phyloP scores from a whole-genome alignment of 2,329 filamentous ascomycete genomes.

The Raffaelea deltoideospora region DNA sequence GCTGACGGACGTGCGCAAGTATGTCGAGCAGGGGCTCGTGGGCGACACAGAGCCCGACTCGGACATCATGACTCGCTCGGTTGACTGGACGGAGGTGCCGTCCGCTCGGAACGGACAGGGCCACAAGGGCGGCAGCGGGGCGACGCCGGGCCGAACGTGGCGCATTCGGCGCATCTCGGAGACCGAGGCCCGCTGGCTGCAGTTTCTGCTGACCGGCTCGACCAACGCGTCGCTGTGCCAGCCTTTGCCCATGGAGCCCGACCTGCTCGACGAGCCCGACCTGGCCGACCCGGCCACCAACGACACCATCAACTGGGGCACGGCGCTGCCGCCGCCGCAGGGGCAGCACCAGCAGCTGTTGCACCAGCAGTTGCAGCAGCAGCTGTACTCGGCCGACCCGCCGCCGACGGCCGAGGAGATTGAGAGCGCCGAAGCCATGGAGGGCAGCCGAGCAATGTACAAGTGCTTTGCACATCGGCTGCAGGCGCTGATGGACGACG shows the following conservation, averaged over 20 bases:
- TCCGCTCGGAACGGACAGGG: neutral
- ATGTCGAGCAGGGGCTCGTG: conserved; percentile 2
- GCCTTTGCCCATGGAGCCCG: conserved; percentile 3
- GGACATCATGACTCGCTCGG: no score
- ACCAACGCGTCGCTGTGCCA: conserved; percentile 12
- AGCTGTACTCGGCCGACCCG: neutral
- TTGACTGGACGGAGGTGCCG: no score
- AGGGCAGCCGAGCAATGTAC: conserved; percentile 14
- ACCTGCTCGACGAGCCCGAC: conserved; percentile 1
- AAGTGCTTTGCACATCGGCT: conserved; percentile 18
- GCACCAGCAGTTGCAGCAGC: no score
- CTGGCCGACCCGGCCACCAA: neutral
- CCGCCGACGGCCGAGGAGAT: conserved; percentile 1
- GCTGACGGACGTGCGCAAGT: conserved; percentile 11
- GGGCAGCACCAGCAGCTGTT: no score
- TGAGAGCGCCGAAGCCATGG: neutral
- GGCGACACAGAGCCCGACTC: conserved; percentile 1
- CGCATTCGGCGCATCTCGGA: conserved; percentile 8
- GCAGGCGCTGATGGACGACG: conserved; percentile 17
- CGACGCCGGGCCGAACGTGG: neutral
- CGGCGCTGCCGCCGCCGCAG: no score
- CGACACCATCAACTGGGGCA: neutral
- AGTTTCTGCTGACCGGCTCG: conserved; percentile 15
- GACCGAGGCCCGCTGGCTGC: conserved; percentile 18
- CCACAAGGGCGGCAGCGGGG: neutral